Evolutionary conservation across 805 yeast genomes (phyloP), one percentile per base, ranked within the genome.

Genomic region (Scheffersomyces stipitis): DNA sequence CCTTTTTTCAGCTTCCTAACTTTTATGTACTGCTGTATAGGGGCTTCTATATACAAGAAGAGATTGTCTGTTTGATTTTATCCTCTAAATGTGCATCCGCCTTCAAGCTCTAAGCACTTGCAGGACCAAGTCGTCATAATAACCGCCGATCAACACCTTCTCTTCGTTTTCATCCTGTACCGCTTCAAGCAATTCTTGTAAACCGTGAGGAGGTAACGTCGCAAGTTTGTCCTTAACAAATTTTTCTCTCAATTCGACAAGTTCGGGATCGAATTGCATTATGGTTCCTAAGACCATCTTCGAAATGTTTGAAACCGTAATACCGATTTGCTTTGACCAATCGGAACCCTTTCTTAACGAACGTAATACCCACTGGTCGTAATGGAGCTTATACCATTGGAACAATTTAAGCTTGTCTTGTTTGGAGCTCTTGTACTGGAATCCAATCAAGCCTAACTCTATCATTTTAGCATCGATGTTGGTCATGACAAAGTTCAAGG

Each of bases 361-460:
- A 38, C 68, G 73, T n/a, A 58, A 49, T 10, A 66, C 66, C 79
- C 86, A 80, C 22, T 58, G 57, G 31, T 73, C 75, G 50, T 69
- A 80, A 47, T 80, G 68, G 35, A 71, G 51, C 29, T 48, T 60
- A 56, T 71, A 81, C 87, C 88, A 83, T 3, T 67, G 58, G 78
- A 81, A 80, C 7, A 80, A 45, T 29, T 54, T 45, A 5, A 61
- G 50, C 42, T 60, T 62, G 47, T 52, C 41, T 33, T 56, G 32
- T 46, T 41, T 34, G 44, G 56, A 37, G 49, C 53, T 33, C 57
- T 70, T 53, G 62, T 66, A 51, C 60, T 67, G 45, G 72, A 58
- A 35, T 9, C 88, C 88, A 26, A 80, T 51, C n/a, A 83, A 56
- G 0, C 76, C 79, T 34, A 75, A 48, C 46, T 81, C 88, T 29